Conservation (phyloP, 2,329 filamentous ascomycete species). For the Rhynchosporium agropyri region DNA sequence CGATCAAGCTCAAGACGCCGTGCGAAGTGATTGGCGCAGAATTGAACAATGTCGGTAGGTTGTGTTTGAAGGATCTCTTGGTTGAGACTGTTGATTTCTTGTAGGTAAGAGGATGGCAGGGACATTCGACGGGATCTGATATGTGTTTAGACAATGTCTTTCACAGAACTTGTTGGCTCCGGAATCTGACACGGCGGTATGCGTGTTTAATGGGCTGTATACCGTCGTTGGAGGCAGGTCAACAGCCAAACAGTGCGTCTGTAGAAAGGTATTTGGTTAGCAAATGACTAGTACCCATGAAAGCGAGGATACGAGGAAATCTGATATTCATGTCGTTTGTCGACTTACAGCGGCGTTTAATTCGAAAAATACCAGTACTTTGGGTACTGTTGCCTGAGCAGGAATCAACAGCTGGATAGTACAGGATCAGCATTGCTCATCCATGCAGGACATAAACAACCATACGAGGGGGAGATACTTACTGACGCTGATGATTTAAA, state of each 20-base stretch:
- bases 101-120: conserved; percentile 58
- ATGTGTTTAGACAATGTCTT: background rate
- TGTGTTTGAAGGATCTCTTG: conserved; percentile 60
- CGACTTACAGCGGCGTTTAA: background rate
- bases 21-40: conserved; percentile 70
- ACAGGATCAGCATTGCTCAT: conserved; percentile 15
- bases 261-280: background rate
- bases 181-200: background rate
- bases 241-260: background rate
- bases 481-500: background rate
- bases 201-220: background rate
- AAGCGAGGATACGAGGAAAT: background rate
- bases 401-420: conserved; percentile 5
- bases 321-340: background rate
- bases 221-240: background rate
- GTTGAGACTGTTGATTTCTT: conserved; percentile 65
- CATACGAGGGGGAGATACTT: background rate
- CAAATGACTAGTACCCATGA: no score
- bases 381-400: conserved; percentile 4
- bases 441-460: background rate
- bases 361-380: background rate
- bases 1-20: conserved; percentile 67
- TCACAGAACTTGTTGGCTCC: background rate
- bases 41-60: conserved; percentile 67
- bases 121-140: conserved; percentile 44